Conservation (phyloP, 208 protist species). For the Wallacemonas sp. region DNA sequence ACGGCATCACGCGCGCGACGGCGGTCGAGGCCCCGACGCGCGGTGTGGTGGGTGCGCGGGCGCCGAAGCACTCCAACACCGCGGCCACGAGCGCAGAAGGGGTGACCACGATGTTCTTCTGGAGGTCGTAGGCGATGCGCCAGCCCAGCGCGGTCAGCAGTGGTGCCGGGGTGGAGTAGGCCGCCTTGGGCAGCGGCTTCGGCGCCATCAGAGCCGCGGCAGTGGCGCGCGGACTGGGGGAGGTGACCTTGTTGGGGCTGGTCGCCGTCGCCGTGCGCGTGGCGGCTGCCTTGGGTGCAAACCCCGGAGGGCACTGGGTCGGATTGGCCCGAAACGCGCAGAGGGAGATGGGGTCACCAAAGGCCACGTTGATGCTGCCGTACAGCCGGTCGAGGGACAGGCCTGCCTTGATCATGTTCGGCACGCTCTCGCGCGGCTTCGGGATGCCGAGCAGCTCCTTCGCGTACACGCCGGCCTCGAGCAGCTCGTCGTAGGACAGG, state of each 20-base stretch:
- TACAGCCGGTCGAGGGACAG: conserved; percentile 55
- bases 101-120: conserved; percentile 79
- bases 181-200: conserved; percentile 11
- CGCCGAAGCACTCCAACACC: conserved; percentile 53
- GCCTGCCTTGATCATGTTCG: conserved; percentile 70
- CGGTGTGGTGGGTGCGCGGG: conserved; percentile 10
- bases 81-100: conserved; percentile 75
- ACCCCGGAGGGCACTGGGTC: conserved; percentile 44
- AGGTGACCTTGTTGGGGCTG: not conserved
- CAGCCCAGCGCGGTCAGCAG: conserved; percentile 61
- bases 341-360: conserved; percentile 83
- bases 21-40: too few relatives aligned
- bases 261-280: not conserved
- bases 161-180: conserved; percentile 30
- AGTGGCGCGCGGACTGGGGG: not conserved
- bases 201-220: not conserved
- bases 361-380: conserved; percentile 80
- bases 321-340: conserved; percentile 36
- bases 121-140: conserved; percentile 61
- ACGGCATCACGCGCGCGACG: not conserved
- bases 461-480: conserved; percentile 82
- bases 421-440: conserved; percentile 77
- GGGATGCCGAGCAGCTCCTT: conserved; percentile 86
- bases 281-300: conserved; percentile 29
- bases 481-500: conserved; percentile 89